Percentiles rank a stretch among this genome's conserved stretches.
phyloP scores from a whole-genome alignment of 176 grass and related monocot species.

The Oryza brachyantha region DNA sequence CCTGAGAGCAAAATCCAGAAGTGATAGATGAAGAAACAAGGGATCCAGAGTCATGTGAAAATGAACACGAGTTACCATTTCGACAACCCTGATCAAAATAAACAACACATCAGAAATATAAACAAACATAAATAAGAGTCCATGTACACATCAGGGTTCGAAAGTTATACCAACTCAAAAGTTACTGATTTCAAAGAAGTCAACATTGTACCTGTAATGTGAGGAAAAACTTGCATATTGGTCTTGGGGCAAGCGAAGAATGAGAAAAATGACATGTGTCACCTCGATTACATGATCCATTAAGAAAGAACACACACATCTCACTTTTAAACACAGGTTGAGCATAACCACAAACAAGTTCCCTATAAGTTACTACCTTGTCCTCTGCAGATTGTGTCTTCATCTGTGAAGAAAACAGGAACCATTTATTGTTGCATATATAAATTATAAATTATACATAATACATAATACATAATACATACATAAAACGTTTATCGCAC shows the following conservation, averaged over 20 bases:
- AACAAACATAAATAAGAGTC: background rate
- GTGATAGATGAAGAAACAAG: conserved; percentile 16
- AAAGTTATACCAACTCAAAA: too few relatives aligned
- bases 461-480: too few relatives aligned
- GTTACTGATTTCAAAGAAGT: background rate
- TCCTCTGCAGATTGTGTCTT: conserved; percentile 31
- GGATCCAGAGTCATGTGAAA: conserved; percentile 50
- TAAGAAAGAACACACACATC: conserved; percentile 57
- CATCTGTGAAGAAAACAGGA: conserved; percentile 38
- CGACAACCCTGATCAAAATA: conserved; percentile 64
- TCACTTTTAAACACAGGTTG: conserved; percentile 31
- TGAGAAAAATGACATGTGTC: conserved; percentile 75
- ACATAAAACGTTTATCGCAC: conserved; percentile 19
- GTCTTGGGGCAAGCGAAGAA: conserved; percentile 52
- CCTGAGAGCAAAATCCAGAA: conserved; percentile 56
- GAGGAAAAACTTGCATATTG: conserved; percentile 80
- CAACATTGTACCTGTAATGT: conserved; percentile 60
- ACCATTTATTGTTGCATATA: background rate
- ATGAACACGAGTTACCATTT: conserved; percentile 72
- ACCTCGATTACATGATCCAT: conserved; percentile 64
- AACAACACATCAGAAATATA: conserved; percentile 19
- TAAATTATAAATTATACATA: background rate
- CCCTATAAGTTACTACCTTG: conserved; percentile 8
- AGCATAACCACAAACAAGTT: conserved; percentile 4
- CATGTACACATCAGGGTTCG: background rate